phyloP scores from a whole-genome alignment of 2,329 filamentous ascomycete species.

The Allantophomopsis cytisporea region DNA sequence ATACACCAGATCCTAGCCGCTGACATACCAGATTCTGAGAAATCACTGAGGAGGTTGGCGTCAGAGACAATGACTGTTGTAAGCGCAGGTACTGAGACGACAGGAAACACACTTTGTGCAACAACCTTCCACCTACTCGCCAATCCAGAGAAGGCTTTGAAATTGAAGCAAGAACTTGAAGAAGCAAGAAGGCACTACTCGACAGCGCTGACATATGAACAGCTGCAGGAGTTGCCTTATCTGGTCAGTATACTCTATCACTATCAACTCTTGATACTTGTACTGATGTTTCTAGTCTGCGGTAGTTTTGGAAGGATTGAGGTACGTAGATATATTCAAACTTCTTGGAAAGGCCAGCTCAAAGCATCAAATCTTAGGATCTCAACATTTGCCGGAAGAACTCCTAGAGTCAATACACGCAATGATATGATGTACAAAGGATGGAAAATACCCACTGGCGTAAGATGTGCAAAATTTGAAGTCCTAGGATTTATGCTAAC shows the following conservation, averaged over 20 bases:
- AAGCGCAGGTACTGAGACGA: constrained; percentile 14
- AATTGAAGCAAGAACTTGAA: constrained; percentile 8
- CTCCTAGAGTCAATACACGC: constrained; percentile 5
- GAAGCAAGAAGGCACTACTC: constrained; percentile 4
- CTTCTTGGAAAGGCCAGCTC: too few species aligned
- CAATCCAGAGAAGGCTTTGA: constrained; percentile 6
- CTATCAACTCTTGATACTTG: not conserved
- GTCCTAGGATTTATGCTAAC: not conserved
- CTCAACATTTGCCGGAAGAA: constrained; percentile 3
- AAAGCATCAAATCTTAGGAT: not conserved
- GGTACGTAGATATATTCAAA: constrained; percentile 1
- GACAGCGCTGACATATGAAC: constrained; percentile 4
- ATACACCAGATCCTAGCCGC: constrained; percentile 8
- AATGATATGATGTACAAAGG: constrained; percentile 5
- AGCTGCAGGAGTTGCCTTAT: constrained; percentile 11
- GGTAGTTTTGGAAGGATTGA: constrained; percentile 7
- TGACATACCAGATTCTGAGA: constrained; percentile 4
- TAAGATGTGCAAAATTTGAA: not conserved
- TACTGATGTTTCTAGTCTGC: constrained; percentile 1
- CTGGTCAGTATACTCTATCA: constrained; percentile 1
- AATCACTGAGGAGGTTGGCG: constrained; percentile 5
- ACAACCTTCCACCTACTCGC: constrained; percentile 8
- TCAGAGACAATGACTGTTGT: constrained; percentile 11
- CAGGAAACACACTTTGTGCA: constrained; percentile 8
- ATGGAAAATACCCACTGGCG: constrained; percentile 3